phyloP scores from a whole-genome alignment of 2,329 filamentous ascomycete genomes.

The Fusarium bulbicola region DNA sequence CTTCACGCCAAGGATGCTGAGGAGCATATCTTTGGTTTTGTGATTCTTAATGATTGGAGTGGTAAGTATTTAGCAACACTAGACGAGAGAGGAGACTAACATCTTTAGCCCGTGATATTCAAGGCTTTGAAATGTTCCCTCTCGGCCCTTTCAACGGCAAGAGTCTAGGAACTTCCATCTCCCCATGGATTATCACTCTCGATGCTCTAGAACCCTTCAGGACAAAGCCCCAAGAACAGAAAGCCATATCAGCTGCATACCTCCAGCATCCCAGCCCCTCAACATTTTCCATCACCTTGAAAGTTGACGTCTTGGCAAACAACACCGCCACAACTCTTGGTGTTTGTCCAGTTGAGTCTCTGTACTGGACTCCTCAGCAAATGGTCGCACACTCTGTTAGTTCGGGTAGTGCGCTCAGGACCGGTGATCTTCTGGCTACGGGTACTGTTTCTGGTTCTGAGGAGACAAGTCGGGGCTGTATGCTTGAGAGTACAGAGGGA shows the following conservation, averaged over 20 bases:
- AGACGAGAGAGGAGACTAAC: background rate
- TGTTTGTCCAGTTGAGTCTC: background rate
- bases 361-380: conserved; percentile 21
- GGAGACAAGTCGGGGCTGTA: conserved; percentile 49
- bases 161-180: conserved; percentile 67
- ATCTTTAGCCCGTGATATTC: conserved; percentile 64
- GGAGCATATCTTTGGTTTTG: conserved; percentile 70
- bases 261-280: conserved; percentile 48
- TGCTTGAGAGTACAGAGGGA: conserved; percentile 52
- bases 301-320: conserved; percentile 42
- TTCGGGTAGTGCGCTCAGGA: conserved; percentile 11
- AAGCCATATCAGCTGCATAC: conserved; percentile 30
- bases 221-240: background rate
- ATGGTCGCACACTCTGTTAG: conserved; percentile 29
- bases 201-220: conserved; percentile 70
- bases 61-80: conserved; percentile 45
- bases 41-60: conserved; percentile 71
- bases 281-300: conserved; percentile 47
- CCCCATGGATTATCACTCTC: conserved; percentile 68
- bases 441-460: conserved; percentile 52
- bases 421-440: conserved; percentile 53
- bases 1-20: conserved; percentile 58
- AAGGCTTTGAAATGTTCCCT: conserved; percentile 68
- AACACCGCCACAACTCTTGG: conserved; percentile 2
- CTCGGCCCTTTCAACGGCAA: conserved; percentile 70